Conservation (phyloP, 75 land plant genomes). For the Adiantum capillusveneris region DNA sequence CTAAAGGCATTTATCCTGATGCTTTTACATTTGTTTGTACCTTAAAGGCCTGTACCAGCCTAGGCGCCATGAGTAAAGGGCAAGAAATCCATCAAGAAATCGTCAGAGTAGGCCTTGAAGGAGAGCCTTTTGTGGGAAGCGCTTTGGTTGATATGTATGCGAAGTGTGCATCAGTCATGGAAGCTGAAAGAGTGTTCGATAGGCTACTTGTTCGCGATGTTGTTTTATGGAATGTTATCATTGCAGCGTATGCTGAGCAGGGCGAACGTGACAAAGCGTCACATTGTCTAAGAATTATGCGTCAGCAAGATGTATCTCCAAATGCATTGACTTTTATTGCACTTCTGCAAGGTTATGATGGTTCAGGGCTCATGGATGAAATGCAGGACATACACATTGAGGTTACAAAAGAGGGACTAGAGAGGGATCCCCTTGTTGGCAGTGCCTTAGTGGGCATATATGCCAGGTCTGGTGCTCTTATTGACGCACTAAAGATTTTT, state of each 20-base stretch:
- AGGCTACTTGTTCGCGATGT: conserved; percentile 38
- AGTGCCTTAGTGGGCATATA: conserved; percentile 17
- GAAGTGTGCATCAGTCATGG: conserved; percentile 33
- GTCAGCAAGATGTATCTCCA: background rate
- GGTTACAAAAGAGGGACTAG: conserved; percentile 20
- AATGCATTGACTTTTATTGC: conserved; percentile 2
- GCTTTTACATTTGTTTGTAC: conserved; percentile 33
- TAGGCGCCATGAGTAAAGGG: conserved; percentile 23
- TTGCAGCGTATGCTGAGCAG: conserved; percentile 37
- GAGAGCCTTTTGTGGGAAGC: conserved; percentile 39
- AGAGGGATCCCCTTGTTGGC: conserved; percentile 3
- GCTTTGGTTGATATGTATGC: conserved; percentile 59
- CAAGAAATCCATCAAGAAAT: conserved; percentile 37
- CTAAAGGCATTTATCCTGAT: conserved; percentile 20
- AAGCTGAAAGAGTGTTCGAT: conserved; percentile 38
- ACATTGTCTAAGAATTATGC: background rate
- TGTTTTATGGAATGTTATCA: conserved; percentile 72
- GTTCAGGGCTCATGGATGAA: background rate
- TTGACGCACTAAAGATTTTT: conserved; percentile 15
- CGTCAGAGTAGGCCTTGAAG: conserved; percentile 11
- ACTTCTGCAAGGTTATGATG: background rate
- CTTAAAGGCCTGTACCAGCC: conserved; percentile 34
- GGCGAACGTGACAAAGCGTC: conserved; percentile 38
- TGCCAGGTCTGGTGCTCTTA: conserved; percentile 12
- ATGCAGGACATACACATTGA: conserved; percentile 15